Conservation (phyloP, 495 filamentous ascomycete species). For the Talaromyces thailandensis region DNA sequence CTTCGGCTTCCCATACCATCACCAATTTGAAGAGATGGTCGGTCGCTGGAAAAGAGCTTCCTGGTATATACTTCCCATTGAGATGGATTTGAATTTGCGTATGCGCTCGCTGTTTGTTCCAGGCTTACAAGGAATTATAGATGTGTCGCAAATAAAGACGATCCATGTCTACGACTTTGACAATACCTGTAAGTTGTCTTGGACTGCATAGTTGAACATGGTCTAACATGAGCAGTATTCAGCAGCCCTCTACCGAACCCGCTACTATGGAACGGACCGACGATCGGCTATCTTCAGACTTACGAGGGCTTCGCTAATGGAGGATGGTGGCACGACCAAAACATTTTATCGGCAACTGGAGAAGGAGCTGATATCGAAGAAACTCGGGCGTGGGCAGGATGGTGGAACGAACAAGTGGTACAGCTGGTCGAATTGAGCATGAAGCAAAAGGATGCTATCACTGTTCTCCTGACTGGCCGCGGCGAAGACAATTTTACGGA, state of each 20-base stretch:
- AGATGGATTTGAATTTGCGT: neutral
- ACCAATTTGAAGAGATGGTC: conserved; percentile 80
- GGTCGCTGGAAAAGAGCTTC: conserved; percentile 60
- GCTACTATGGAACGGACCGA: conserved; percentile 73
- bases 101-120: neutral
- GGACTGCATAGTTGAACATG: neutral
- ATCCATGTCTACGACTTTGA: conserved; percentile 99
- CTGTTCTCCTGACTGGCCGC: conserved; percentile 84
- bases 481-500: conserved; percentile 65
- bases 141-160: conserved; percentile 56
- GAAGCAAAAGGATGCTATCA: conserved; percentile 79
- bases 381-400: conserved; percentile 75
- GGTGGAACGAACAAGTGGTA: conserved; percentile 97
- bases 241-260: conserved; percentile 80
- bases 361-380: conserved; percentile 80
- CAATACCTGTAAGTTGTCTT: conserved; percentile 64
- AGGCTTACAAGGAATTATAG: conserved; percentile 18
- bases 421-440: conserved; percentile 73
- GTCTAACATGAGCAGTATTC: conserved; percentile 58
- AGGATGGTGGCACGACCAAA: conserved; percentile 95
- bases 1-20: conserved; percentile 39
- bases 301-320: conserved; percentile 73
- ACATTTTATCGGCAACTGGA: conserved; percentile 78
- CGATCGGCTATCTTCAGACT: conserved; percentile 64
- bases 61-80: conserved; percentile 32